A percentile compares a stretch with the other conserved stretches of the same genome.
These are phyloP conservation scores for Neotropicomus parvogracilis DNA, from an alignment of 1,284 basidiomycete species.

Conservation along the genomic window DNA sequence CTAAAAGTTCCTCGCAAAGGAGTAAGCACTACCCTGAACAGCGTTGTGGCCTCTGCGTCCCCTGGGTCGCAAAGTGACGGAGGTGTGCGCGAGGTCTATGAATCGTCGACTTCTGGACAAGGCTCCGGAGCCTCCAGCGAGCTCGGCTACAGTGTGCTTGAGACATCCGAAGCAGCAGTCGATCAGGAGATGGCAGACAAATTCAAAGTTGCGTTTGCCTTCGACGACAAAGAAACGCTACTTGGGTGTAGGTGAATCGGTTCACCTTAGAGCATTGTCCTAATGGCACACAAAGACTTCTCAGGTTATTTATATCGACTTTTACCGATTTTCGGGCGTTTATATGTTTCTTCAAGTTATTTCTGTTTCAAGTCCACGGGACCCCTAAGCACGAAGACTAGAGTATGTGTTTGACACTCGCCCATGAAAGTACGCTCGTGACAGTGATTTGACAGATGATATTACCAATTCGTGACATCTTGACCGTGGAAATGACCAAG, in stretches of 20 bases:
- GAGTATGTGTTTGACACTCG: conserved; percentile 45
- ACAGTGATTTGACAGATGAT: conserved; percentile 68
- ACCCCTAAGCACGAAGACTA: conserved; percentile 70
- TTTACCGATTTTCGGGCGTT: conserved; percentile 79
- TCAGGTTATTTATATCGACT: conserved; percentile 84
- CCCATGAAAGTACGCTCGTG: conserved; percentile 12
- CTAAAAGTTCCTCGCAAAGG: conserved; percentile 56
- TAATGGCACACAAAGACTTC: conserved; percentile 58
- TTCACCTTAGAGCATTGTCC: conserved; percentile 8
- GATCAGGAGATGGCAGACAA: conserved; percentile 70
- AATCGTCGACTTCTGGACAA: conserved; percentile 25
- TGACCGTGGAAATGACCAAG: conserved; percentile 80
- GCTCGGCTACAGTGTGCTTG: conserved; percentile 72
- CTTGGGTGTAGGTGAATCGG: conserved; percentile 68
- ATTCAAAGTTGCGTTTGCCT: conserved; percentile 76
- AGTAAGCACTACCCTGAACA: conserved; percentile 18
- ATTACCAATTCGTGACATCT: conserved; percentile 84
- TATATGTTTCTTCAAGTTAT: conserved; percentile 84
- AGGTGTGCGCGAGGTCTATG: conserved; percentile 55
- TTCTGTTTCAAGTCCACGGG: conserved; percentile 89
- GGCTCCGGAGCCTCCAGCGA: conserved; percentile 44
- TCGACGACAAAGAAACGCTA: conserved; percentile 82
- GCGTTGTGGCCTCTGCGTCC: conserved; percentile 6
- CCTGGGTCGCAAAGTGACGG: conserved; percentile 18
- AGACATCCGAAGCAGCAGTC: conserved; percentile 57